These are phyloP conservation scores for Theileria equi DNA, from an alignment of 169 alveolate genomes.

Conservation along the genomic window DNA sequence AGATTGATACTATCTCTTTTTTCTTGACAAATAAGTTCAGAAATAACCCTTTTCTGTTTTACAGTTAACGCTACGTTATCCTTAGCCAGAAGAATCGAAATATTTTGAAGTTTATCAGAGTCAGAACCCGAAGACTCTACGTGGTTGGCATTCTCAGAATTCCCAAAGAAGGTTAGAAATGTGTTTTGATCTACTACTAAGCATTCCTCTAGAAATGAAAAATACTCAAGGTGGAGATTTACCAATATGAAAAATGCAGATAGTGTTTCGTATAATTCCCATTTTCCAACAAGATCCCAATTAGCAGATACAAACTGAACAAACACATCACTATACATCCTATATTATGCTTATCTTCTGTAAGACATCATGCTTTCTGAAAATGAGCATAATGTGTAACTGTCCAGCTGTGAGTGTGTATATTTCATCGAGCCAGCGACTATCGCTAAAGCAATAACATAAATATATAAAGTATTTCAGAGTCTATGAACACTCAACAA, in stretches of 20 bases:
- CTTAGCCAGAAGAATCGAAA: neutral
- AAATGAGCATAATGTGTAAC: too few species aligned
- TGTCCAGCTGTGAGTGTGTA: too few species aligned
- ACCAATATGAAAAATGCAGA: slow-evolving; percentile 5
- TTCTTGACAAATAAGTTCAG: too few species aligned
- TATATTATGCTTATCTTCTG: neutral
- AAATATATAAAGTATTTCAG: too few species aligned
- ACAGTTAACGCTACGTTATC: neutral
- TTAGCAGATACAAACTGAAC: slow-evolving; percentile 12
- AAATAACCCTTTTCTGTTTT: too few species aligned
- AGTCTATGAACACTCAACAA: too few species aligned
- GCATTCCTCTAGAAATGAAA: slow-evolving; percentile 3
- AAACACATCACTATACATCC: slow-evolving; percentile 2
- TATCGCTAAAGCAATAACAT: too few species aligned
- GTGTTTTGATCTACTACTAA: slow-evolving; percentile 2
- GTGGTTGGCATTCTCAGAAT: neutral
- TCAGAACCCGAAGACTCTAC: neutral
- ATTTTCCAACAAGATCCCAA: slow-evolving; percentile 1
- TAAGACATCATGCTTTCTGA: too few species aligned
- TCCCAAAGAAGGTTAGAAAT: neutral
- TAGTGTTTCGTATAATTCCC: neutral
- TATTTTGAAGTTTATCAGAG: neutral
- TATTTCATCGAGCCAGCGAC: too few species aligned
- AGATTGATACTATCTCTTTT: too few species aligned
- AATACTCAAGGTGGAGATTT: slow-evolving; percentile 5